phyloP scores from a whole-genome alignment of 2,329 filamentous ascomycete genomes.

The Arthrobotrys conoides region DNA sequence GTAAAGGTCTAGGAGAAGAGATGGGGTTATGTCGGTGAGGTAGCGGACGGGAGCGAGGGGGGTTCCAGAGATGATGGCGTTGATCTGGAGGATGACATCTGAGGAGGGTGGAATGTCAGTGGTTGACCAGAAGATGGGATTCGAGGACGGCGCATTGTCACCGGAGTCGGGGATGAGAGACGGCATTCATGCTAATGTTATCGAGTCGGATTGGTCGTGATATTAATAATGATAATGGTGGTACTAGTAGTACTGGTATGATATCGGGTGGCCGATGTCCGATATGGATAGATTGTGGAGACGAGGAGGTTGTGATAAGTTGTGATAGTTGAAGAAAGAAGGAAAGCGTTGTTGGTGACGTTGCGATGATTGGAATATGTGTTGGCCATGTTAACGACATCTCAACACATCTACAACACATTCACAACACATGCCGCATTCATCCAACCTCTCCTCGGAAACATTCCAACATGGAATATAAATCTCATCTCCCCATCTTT shows the following conservation, averaged over 20 bases:
- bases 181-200: conserved; percentile 54
- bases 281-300: background rate
- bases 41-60: conserved; percentile 43
- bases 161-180: conserved; percentile 54
- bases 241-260: too few species aligned
- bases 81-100: conserved; percentile 60
- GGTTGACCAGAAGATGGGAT: conserved; percentile 13
- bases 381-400: conserved; percentile 37
- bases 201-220: background rate
- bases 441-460: background rate
- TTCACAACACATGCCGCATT: conserved; percentile 16
- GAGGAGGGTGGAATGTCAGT: conserved; percentile 27
- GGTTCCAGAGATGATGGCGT: conserved; percentile 51
- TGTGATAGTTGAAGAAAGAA: background rate
- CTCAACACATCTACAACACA: conserved; percentile 53
- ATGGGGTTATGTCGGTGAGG: conserved; percentile 56
- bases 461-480: background rate
- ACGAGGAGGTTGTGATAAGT: background rate
- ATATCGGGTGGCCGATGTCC: background rate
- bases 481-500: background rate
- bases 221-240: background rate
- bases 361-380: conserved; percentile 4
- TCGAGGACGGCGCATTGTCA: conserved; percentile 44
- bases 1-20: conserved; percentile 60
- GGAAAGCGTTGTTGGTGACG: conserved; percentile 12